phyloP scores from a whole-genome alignment of 441 rosid genomes.

The Gossypium gossypioides region DNA sequence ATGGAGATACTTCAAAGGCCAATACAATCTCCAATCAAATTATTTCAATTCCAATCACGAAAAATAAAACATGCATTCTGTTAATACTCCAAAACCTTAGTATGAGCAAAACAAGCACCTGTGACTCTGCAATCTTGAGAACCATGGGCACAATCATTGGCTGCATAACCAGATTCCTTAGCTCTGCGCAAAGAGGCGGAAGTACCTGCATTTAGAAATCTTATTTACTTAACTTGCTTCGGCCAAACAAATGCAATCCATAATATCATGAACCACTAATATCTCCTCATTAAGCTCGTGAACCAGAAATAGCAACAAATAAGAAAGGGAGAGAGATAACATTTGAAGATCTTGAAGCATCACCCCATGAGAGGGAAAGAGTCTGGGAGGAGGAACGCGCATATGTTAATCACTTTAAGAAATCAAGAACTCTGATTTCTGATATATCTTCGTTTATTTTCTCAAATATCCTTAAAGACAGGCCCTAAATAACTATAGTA shows the following conservation, averaged over 20 bases:
- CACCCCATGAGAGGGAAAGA: background rate
- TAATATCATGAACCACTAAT: background rate
- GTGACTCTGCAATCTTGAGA: constrained; percentile 86
- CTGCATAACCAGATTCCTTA: constrained; percentile 92
- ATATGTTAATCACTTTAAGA: background rate
- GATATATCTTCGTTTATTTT: background rate
- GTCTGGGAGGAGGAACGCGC: background rate
- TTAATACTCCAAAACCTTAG: background rate
- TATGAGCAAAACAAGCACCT: constrained; percentile 37
- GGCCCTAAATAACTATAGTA: background rate
- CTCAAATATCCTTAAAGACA: background rate
- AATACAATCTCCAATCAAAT: background rate
- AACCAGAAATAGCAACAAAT: background rate
- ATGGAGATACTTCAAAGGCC: background rate
- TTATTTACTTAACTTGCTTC: background rate
- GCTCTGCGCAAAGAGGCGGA: constrained; percentile 94
- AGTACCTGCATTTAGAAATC: constrained; percentile 53
- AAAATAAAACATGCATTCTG: background rate
- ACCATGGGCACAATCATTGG: constrained; percentile 96
- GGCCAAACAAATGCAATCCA: background rate
- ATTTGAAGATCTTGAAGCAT: background rate
- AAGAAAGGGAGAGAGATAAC: background rate
- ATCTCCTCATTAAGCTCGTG: background rate
- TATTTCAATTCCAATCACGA: background rate
- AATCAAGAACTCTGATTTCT: background rate